These are phyloP conservation scores for Jackrogersella minutella DNA, from an alignment of 495 filamentous ascomycete species.

Conservation along the genomic window DNA sequence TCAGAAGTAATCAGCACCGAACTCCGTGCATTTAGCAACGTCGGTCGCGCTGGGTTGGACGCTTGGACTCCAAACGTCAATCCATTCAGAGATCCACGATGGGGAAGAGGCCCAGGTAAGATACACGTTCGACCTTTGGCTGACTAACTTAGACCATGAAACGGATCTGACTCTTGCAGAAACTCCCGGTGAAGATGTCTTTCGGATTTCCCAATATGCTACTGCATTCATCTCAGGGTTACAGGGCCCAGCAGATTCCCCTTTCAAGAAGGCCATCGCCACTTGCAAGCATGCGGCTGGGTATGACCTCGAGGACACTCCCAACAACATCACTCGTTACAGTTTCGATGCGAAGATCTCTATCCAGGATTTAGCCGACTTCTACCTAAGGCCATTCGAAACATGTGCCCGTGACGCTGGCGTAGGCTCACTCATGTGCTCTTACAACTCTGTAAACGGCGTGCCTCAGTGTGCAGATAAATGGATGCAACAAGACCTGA, in stretches of 20 bases:
- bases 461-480: background rate
- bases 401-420: background rate
- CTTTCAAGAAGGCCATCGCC: background rate
- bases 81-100: conserved; percentile 1
- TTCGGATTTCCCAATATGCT: background rate
- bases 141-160: background rate
- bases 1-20: conserved; percentile 2
- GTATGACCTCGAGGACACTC: background rate
- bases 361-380: background rate
- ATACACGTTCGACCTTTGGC: background rate
- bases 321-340: background rate
- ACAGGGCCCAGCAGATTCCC: background rate
- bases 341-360: background rate
- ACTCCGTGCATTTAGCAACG: background rate
- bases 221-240: background rate
- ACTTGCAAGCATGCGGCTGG: background rate
- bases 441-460: conserved; percentile 1
- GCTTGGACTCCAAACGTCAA: conserved; percentile 1
- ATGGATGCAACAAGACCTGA: background rate
- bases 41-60: background rate
- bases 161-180: background rate
- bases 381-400: background rate
- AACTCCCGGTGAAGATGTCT: conserved; percentile 3
- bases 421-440: background rate
- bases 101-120: conserved; percentile 5